phyloP scores from a whole-genome alignment of 345 rosid genomes.

The Eucalyptus paniculata region DNA sequence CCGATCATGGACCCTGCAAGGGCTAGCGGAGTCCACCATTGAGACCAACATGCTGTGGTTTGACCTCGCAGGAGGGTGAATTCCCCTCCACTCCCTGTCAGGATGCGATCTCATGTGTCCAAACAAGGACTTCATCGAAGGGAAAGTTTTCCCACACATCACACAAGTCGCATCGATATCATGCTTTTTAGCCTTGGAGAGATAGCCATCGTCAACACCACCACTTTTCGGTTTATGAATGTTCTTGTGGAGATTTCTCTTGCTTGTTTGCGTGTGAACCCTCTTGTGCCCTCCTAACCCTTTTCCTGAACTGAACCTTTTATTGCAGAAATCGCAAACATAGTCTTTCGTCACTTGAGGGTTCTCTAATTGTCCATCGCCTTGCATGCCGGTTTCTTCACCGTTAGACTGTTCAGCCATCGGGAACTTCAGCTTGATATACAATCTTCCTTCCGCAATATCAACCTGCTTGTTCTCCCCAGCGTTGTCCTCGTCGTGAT shows the following conservation, averaged over 20 bases:
- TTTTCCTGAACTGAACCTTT: slow-evolving; percentile 28
- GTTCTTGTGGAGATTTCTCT: neutral
- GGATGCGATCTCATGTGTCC: slow-evolving; percentile 61
- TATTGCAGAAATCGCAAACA: slow-evolving; percentile 19
- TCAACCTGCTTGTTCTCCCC: neutral
- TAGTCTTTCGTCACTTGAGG: neutral
- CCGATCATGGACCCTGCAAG: neutral
- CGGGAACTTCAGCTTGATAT: neutral
- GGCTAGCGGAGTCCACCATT: neutral
- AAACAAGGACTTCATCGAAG: slow-evolving; percentile 28
- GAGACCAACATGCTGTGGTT: neutral
- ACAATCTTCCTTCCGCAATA: neutral
- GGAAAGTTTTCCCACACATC: slow-evolving; percentile 19
- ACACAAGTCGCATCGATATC: slow-evolving; percentile 1
- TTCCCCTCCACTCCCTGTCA: slow-evolving; percentile 41
- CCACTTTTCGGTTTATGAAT: neutral
- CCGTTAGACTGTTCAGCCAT: neutral
- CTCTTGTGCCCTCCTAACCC: slow-evolving; percentile 47
- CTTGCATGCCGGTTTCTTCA: neutral
- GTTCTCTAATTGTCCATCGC: neutral
- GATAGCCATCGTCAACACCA: neutral
- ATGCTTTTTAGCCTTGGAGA: neutral
- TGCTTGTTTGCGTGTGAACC: slow-evolving; percentile 8
- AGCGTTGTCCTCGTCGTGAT: neutral
- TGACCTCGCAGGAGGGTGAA: slow-evolving; percentile 13